A percentile compares a stretch with the other conserved stretches of the same genome.
phyloP scores from a whole-genome alignment of 768 basidiomycete genomes.

The Amylocystis lapponica region DNA sequence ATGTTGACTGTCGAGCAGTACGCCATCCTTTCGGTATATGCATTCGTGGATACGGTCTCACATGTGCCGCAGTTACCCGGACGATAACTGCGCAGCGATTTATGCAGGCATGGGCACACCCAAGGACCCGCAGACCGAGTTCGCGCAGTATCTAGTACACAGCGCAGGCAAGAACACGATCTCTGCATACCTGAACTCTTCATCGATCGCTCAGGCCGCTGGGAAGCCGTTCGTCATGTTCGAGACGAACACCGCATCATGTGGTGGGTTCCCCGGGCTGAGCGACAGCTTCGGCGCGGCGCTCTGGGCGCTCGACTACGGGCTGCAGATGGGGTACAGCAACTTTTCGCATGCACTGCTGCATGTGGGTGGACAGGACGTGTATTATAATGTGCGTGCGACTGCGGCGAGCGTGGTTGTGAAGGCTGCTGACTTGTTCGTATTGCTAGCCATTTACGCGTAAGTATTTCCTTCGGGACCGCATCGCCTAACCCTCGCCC shows the following conservation, averaged over 20 bases:
- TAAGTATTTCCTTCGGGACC: constrained; percentile 8
- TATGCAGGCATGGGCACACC: constrained; percentile 14
- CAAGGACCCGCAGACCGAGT: constrained; percentile 31
- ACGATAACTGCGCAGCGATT: constrained; percentile 30
- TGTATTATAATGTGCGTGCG: constrained; percentile 46
- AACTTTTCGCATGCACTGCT: constrained; percentile 43
- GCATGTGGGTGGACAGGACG: constrained; percentile 43
- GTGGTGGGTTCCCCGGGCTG: constrained; percentile 50
- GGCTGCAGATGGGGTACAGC: constrained; percentile 41
- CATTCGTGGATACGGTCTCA: not conserved
- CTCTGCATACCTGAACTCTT: constrained; percentile 32
- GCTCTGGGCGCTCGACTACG: constrained; percentile 49
- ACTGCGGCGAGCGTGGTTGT: not conserved
- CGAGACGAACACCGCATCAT: constrained; percentile 50
- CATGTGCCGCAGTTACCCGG: constrained; percentile 29
- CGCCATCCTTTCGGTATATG: not conserved
- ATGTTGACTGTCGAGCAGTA: constrained; percentile 38
- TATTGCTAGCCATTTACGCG: constrained; percentile 44
- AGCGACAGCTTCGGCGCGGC: constrained; percentile 46
- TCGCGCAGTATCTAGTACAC: constrained; percentile 43
- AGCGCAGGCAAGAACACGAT: constrained; percentile 30
- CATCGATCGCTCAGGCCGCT: constrained; percentile 25
- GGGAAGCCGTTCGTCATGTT: constrained; percentile 45
- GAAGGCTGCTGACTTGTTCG: not conserved
- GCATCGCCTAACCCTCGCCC: not conserved